Evolutionary conservation across 176 grass and related monocot species (phyloP), one percentile per base, ranked within the genome.

Genomic region (Poa annua): DNA sequence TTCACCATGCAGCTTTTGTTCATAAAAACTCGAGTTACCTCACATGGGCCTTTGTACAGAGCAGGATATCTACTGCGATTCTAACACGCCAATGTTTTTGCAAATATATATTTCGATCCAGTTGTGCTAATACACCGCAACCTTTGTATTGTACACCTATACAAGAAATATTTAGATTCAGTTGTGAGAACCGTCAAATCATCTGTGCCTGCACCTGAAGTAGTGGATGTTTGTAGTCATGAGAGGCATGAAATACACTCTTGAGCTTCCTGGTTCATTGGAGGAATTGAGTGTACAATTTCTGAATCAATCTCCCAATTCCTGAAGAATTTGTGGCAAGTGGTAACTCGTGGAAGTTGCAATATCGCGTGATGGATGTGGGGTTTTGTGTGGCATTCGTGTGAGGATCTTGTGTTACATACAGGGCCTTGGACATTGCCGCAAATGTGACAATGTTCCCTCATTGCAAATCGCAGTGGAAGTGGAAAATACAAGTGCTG

Each of bases 41-140:
- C 39, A 42, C 67, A 71, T 52, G 47, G 47, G 45, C 71, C 71
- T 25, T 74, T 74, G 71, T 74, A 74, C 47, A 74, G 47, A 4
- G 47, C 45, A 52, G 26, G 71, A 50, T 8, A 33, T n/a, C 66
- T n/a, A 12, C 17, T 11, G 19, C n/a, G 34, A 64, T 69, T 41
- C 36, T 42, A n/a, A 11, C 38, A 24, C 35, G 6, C 25, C 47
- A 20, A 13, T 8, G 8, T 74, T 52, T 74, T 11, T 74, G 71
- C 26, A 12, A 74, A 74, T 8, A 74, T 50, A 5, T 74, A 74
- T 74, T 32, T 74, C 0, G 13, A 10, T 19, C 7, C 71, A 6
- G 71, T 52, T 73, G 70, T 19, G 24, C 24, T 8, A 5, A 67
- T 5, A 39, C 33, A 19, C 2, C 8, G 6, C 1, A 13, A 63